These are phyloP conservation scores for Albizia julibrissin DNA, from an alignment of 306 rosid species.

Conservation along the genomic window DNA sequence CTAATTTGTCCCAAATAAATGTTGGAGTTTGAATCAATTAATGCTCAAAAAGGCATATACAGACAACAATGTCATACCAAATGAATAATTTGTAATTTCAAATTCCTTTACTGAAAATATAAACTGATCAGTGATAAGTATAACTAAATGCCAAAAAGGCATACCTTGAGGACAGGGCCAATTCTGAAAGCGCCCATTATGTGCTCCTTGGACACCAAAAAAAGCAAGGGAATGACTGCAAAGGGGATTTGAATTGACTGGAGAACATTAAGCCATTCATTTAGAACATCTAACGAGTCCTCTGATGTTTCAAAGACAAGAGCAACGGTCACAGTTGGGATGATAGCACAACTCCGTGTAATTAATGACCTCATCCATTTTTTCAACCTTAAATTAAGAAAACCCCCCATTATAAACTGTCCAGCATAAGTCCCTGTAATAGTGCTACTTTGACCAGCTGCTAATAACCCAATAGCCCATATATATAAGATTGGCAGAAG, in stretches of 20 bases:
- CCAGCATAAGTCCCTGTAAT: constrained; percentile 99
- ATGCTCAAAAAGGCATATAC: constrained; percentile 13
- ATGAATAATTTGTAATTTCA: constrained; percentile 20
- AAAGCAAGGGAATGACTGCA: constrained; percentile 93
- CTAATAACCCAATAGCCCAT: constrained; percentile 92
- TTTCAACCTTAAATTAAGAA: constrained; percentile 80
- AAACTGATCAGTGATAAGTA: background rate
- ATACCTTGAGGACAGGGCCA: constrained; percentile 78
- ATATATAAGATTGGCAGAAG: constrained; percentile 80
- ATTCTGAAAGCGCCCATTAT: constrained; percentile 89
- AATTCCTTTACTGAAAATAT: background rate
- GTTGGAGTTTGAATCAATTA: background rate
- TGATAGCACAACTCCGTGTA: constrained; percentile 83
- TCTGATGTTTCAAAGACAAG: constrained; percentile 77
- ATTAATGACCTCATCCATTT: constrained; percentile 92
- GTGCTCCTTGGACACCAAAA: constrained; percentile 87
- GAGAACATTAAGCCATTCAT: constrained; percentile 98
- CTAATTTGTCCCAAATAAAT: background rate
- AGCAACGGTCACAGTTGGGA: constrained; percentile 89
- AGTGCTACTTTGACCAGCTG: constrained; percentile 98
- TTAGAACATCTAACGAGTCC: constrained; percentile 66
- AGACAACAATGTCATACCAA: background rate
- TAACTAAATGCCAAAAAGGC: constrained; percentile 24
- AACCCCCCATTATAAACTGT: constrained; percentile 99
- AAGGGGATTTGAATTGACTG: constrained; percentile 97